Conservation (phyloP, 495 filamentous ascomycete genomes). For the Daldinia decipiens region DNA sequence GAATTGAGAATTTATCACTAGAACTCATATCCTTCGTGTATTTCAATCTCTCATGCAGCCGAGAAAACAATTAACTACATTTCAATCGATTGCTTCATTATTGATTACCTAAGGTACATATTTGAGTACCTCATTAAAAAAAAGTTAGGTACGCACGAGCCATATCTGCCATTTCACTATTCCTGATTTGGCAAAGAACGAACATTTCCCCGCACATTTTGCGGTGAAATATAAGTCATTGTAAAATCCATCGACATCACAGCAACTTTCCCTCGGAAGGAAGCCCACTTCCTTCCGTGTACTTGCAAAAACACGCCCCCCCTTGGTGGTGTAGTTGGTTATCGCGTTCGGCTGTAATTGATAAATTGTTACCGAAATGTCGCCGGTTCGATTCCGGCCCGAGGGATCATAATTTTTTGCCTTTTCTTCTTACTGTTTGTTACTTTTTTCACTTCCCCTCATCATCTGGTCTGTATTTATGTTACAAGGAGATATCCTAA, state of each 20-base stretch:
- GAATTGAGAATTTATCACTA: neutral
- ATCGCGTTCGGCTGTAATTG: slow-evolving; percentile 40
- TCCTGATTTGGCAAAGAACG: neutral
- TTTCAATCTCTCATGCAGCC: too few species aligned
- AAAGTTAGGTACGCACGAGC: too few species aligned
- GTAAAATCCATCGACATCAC: neutral
- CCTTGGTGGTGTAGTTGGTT: slow-evolving; percentile 50
- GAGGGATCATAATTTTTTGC: slow-evolving; percentile 35
- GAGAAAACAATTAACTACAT: too few species aligned
- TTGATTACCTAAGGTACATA: too few species aligned
- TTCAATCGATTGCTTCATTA: too few species aligned
- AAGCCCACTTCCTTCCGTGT: slow-evolving; percentile 35
- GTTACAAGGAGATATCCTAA: too few species aligned
- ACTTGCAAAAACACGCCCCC: slow-evolving; percentile 13
- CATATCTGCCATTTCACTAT: neutral
- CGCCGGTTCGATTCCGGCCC: slow-evolving; percentile 41
- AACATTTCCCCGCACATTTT: neutral
- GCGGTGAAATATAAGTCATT: neutral
- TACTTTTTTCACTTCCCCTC: slow-evolving; percentile 16
- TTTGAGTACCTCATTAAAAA: too few species aligned
- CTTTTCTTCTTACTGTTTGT: slow-evolving; percentile 8
- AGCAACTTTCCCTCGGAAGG: slow-evolving; percentile 35
- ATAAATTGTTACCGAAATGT: slow-evolving; percentile 43
- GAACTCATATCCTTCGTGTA: too few species aligned
- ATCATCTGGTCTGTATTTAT: too few species aligned